These are phyloP conservation scores for Pleurotus giganteus DNA, from an alignment of 768 basidiomycete species.

Conservation along the genomic window DNA sequence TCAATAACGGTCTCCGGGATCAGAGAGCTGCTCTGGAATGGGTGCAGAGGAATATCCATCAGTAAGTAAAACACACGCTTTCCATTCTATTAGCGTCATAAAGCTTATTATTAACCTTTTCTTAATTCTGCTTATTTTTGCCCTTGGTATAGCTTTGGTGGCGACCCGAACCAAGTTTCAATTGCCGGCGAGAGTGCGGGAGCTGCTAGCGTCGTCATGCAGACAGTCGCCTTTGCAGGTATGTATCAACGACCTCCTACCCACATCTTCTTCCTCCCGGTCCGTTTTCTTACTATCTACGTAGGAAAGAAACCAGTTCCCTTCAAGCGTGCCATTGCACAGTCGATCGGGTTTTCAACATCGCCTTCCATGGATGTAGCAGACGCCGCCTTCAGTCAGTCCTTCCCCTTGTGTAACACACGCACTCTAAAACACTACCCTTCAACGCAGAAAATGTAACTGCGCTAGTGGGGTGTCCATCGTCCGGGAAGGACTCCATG, in stretches of 20 bases:
- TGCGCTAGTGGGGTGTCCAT: slow-evolving; percentile 26
- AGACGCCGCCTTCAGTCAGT: slow-evolving; percentile 32
- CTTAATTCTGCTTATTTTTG: background rate
- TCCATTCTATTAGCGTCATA: background rate
- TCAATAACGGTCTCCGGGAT: slow-evolving; percentile 40
- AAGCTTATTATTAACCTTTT: background rate
- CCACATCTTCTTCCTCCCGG: background rate
- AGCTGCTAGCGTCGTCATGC: slow-evolving; percentile 43
- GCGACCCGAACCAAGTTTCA: slow-evolving; percentile 29
- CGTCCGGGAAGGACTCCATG: slow-evolving; percentile 25
- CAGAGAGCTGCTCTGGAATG: slow-evolving; percentile 39
- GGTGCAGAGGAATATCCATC: slow-evolving; percentile 34
- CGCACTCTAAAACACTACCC: background rate
- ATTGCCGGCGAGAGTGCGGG: slow-evolving; percentile 40
- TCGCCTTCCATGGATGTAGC: slow-evolving; percentile 25
- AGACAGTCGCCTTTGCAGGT: slow-evolving; percentile 43
- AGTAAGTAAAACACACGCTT: background rate
- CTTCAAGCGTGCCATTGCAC: slow-evolving; percentile 38
- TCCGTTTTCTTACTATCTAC: background rate
- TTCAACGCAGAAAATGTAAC: slow-evolving; percentile 25
- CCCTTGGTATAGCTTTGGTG: slow-evolving; percentile 24
- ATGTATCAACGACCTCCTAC: background rate
- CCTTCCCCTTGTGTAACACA: background rate
- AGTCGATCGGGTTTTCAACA: slow-evolving; percentile 42
- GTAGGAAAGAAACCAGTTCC: slow-evolving; percentile 32